Base-by-base conservation (phyloP, 192 early-diverging fungal genomes). In the Coemansia umbellata region DNA sequence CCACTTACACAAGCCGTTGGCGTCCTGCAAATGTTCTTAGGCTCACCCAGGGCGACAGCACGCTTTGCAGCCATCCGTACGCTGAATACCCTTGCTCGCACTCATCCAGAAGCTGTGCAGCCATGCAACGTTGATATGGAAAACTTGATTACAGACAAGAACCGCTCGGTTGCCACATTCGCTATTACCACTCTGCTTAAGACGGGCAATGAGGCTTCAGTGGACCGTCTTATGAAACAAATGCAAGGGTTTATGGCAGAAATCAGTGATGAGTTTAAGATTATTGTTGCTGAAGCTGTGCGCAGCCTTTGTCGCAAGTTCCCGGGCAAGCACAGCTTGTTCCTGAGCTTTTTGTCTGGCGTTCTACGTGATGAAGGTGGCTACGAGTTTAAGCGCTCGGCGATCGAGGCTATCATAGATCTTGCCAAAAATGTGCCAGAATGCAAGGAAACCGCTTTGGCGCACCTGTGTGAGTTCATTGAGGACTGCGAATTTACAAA, bases 401-500 rank as follows among this genome's bases (percentile, higher is more conserved):
- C 95, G 32, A 94, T 99, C 18, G 94, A 97, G 57, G 97, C 95
- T 5, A 95, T 99, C 39, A 87, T 97, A 67, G 94, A 97, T 49
- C 87, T 99, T 66, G 86, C 96, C 56, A 85, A 91, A 59, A 86
- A 88, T 55, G 92, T 95, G 56, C 91, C 92, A 14, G 93, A 96
- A 60, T 90, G 89, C 63, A 93, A 91, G 65, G 97, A 99, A 56
- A 78, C 86, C 31, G 96, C 94, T 32, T 81, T 99, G 40, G 88
- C 89, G 8, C 91, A 97, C 54, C 80, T 99, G 42, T 99, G 97
- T 72, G 97, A 99, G 79, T 97, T 99, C 53, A 99, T 99, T 62
- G 97, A 99, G 66, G 97, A 99, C 65, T 99, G 97, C 74, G 97
- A 99, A 69, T 99, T 94, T 70, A 91, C 91, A 14, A 97, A 99